phyloP scores from a whole-genome alignment of 176 grass and related monocot species.

The Musa acuminata region DNA sequence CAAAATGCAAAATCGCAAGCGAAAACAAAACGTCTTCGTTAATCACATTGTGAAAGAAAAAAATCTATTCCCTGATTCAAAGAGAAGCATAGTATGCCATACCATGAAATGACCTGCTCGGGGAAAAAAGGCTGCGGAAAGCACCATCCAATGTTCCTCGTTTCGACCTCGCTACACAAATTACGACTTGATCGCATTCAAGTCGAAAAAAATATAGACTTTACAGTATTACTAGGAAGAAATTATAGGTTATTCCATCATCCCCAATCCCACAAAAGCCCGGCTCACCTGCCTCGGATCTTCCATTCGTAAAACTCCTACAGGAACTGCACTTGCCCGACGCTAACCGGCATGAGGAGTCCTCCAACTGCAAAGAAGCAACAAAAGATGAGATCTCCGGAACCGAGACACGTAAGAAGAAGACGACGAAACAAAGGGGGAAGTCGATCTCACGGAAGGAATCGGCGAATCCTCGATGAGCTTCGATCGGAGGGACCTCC shows the following conservation, averaged over 20 bases:
- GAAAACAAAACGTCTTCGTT: neutral
- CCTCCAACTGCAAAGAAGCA: slow-evolving; percentile 9
- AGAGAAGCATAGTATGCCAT: neutral
- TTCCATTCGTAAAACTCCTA: slow-evolving; percentile 12
- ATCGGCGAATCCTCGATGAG: slow-evolving; percentile 15
- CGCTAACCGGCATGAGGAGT: slow-evolving; percentile 16
- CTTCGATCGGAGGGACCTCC: slow-evolving; percentile 21
- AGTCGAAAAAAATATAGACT: neutral
- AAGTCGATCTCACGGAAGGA: slow-evolving; percentile 12
- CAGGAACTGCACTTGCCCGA: slow-evolving; percentile 33
- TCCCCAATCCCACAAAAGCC: neutral
- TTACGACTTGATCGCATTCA: neutral
- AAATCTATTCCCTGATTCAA: neutral
- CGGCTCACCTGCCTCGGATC: slow-evolving; percentile 19
- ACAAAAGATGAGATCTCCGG: neutral
- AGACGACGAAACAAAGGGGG: neutral
- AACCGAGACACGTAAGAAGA: neutral
- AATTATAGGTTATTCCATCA: neutral
- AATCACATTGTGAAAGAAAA: neutral
- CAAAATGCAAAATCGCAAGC: slow-evolving; percentile 1
- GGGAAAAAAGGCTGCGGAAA: slow-evolving; percentile 1
- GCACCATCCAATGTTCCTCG: slow-evolving; percentile 8
- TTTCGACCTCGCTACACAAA: slow-evolving; percentile 18
- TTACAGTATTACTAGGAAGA: neutral
- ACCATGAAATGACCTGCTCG: slow-evolving; percentile 38